A percentile compares a stretch with the other conserved stretches of the same genome.
Evolutionary conservation across 768 basidiomycete genomes (phyloP).

Genomic region (Asterophora parasitica): DNA sequence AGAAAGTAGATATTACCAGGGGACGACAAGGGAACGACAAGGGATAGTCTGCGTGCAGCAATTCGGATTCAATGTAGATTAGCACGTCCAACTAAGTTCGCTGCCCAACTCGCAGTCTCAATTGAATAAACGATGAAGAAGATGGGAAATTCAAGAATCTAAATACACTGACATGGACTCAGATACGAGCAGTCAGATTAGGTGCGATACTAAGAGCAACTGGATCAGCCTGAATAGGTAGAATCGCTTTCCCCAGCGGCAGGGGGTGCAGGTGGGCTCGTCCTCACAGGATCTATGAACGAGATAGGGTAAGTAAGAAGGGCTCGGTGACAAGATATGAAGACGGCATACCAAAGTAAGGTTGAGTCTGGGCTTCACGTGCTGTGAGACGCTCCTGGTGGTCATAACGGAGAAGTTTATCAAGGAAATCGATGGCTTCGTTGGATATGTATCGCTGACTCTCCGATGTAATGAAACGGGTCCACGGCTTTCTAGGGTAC

Average conservation of each 20-base stretch:
- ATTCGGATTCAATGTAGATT: neutral
- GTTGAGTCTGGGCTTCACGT: constrained; percentile 84
- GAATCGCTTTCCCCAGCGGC: constrained; percentile 66
- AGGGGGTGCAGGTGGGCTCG: constrained; percentile 33
- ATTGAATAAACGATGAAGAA: constrained; percentile 2
- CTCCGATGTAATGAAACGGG: constrained; percentile 90
- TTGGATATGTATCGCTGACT: constrained; percentile 96
- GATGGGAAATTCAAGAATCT: constrained; percentile 9
- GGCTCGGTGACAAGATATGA: constrained; percentile 10
- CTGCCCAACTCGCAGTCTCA: neutral
- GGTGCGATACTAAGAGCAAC: constrained; percentile 13
- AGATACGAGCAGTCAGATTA: constrained; percentile 11
- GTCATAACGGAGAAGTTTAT: constrained; percentile 93
- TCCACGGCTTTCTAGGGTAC: constrained; percentile 94
- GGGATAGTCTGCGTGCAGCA: neutral
- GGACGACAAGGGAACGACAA: neutral
- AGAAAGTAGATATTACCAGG: neutral
- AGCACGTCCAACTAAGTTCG: neutral
- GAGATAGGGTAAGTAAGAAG: constrained; percentile 13
- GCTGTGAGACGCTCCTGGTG: constrained; percentile 97
- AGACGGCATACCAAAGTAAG: constrained; percentile 75
- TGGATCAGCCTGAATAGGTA: constrained; percentile 39
- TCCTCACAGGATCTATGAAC: constrained; percentile 62
- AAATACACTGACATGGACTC: constrained; percentile 16
- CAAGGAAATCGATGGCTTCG: constrained; percentile 94